Evolutionary conservation across 2,329 filamentous ascomycete genomes (phyloP), one percentile per base, ranked within the genome.

Genomic region (Epichloe baconii): DNA sequence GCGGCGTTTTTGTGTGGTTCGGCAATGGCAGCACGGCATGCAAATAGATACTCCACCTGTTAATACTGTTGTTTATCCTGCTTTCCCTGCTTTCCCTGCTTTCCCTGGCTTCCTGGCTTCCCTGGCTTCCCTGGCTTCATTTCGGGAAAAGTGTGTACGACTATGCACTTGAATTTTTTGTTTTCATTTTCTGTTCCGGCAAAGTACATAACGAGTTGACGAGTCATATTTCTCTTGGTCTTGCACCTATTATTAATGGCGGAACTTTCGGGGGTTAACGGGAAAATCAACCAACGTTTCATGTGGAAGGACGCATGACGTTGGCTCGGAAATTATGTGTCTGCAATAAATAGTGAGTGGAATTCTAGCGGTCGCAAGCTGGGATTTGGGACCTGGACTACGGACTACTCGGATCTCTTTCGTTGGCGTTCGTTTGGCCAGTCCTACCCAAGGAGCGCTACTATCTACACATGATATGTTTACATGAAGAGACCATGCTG

Each of bases 11-110:
- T 15, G 21, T 14, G 40, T 42, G 34, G 45, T 48, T 37, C 37
- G 26, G 26, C 19, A 44, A 47, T 35, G 50, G 31, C 15, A 12
- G 23, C 21, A 48, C 17, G 17, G 36, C 42, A 37, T 52, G 46
- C 46, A 49, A 37, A 48, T 45, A 43, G 34, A 49, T 52, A 52
- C 41, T 52, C 46, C 41, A 41, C 46, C 10, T 31, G 31, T 48
- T 48, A 40, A 41, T 49, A 35, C 19, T 41, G 41, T 43, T 42
- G 38, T 5, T 35, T 35, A 38, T 40, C 10, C 50, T n/a, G 11
- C 38, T 15, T 8, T 17, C 15, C 26, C 23, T 23, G 6, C 1
- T 1, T 23, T 23, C 23, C 26, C 23, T 17, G 17, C 1, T 2
- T 17, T 17, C 17, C 26, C 23, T 26, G 23, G 23, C 23, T 41